phyloP scores from a whole-genome alignment of 2,329 filamentous ascomycete genomes.

The Ophiostoma quercus region DNA sequence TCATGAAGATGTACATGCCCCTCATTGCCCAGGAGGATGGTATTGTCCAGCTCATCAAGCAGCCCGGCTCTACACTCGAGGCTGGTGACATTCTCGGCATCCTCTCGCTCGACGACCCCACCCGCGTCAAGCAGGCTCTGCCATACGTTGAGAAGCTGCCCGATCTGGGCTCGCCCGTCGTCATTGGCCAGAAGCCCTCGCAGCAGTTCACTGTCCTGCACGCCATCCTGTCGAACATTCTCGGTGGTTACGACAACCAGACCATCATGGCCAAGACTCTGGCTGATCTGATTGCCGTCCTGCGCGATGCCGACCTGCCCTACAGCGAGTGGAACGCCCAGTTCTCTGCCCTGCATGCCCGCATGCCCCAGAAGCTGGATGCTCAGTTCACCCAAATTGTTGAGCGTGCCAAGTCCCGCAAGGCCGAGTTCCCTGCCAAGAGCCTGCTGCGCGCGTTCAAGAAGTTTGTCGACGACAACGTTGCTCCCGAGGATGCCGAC shows the following conservation, averaged over 20 bases:
- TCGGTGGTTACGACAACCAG: constrained; percentile 93
- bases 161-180: constrained; percentile 75
- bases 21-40: constrained; percentile 91
- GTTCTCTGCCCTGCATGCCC: constrained; percentile 91
- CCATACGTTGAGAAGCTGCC: constrained; percentile 89
- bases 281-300: constrained; percentile 82
- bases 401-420: constrained; percentile 71
- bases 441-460: constrained; percentile 74
- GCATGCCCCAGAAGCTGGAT: constrained; percentile 94
- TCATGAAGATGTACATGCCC: constrained; percentile 99
- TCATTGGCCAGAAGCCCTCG: constrained; percentile 84
- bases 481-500: constrained; percentile 66
- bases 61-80: constrained; percentile 94
- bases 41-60: constrained; percentile 97
- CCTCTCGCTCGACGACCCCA: constrained; percentile 87
- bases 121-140: constrained; percentile 92
- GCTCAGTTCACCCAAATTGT: constrained; percentile 75
- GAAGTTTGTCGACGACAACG: constrained; percentile 84
- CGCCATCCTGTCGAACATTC: constrained; percentile 77
- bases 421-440: constrained; percentile 87
- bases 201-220: constrained; percentile 77
- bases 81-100: constrained; percentile 99
- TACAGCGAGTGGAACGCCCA: constrained; percentile 96
- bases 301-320: constrained; percentile 82
- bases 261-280: constrained; percentile 87